A percentile compares a stretch with the other conserved stretches of the same genome.
These are phyloP conservation scores for Ricinus communis DNA, from an alignment of 345 rosid genomes.

Conservation along the genomic window DNA sequence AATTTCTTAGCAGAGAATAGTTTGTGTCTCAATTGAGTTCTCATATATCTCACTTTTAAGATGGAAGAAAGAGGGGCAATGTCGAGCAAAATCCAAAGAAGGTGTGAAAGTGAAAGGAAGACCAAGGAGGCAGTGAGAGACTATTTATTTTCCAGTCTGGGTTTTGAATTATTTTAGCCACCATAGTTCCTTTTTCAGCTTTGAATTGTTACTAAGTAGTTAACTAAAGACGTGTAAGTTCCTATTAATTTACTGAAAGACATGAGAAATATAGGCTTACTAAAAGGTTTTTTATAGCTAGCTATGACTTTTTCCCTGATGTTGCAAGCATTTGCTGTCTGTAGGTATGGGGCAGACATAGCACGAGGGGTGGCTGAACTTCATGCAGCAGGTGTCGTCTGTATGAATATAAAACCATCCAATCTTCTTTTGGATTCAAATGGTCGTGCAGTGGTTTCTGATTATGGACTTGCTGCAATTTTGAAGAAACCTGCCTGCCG, in stretches of 20 bases:
- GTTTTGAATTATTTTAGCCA: neutral
- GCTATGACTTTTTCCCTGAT: constrained; percentile 16
- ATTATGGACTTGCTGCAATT: constrained; percentile 85
- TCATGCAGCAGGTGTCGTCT: constrained; percentile 94
- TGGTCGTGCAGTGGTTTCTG: constrained; percentile 92
- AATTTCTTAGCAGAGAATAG: too few relatives aligned
- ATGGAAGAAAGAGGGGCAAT: neutral
- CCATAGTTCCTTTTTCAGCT: neutral
- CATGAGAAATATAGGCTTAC: neutral
- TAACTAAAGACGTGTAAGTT: neutral
- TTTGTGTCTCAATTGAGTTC: neutral
- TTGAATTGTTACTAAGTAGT: neutral
- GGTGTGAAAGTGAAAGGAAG: neutral
- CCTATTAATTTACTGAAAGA: neutral
- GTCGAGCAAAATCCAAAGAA: neutral
- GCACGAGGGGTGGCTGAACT: constrained; percentile 96
- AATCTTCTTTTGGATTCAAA: constrained; percentile 82
- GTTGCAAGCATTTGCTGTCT: constrained; percentile 28
- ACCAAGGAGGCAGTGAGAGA: neutral
- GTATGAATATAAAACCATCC: constrained; percentile 95
- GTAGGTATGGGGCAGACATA: constrained; percentile 93
- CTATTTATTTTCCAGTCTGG: neutral
- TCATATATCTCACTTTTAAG: neutral
- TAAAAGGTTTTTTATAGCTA: neutral
- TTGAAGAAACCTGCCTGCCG: constrained; percentile 83